Evolutionary conservation across 805 yeast genomes (phyloP).

Genomic region (Candida wancherniae): DNA sequence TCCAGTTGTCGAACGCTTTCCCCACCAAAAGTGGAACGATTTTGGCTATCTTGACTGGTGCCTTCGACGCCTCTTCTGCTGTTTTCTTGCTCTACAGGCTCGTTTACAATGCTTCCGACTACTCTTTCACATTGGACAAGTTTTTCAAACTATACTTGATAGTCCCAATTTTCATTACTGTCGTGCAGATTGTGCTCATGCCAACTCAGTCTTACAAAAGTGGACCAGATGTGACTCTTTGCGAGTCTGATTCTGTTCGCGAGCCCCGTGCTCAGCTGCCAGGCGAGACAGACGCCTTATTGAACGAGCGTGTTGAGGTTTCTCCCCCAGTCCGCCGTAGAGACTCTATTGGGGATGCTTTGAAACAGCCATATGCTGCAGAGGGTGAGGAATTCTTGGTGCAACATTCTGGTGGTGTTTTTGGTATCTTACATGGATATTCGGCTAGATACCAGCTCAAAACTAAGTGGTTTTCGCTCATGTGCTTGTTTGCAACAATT

Average conservation of each 20-base stretch:
- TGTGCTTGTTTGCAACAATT: slow-evolving; percentile 47
- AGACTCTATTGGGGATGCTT: slow-evolving; percentile 54
- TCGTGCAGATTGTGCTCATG: slow-evolving; percentile 45
- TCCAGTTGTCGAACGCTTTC: slow-evolving; percentile 54
- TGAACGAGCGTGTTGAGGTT: slow-evolving; percentile 10
- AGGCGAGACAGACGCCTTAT: slow-evolving; percentile 24
- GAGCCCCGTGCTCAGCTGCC: slow-evolving; percentile 1
- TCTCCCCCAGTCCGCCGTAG: slow-evolving; percentile 25
- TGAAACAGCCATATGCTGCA: slow-evolving; percentile 48
- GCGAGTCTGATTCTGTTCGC: slow-evolving; percentile 20
- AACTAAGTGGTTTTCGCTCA: slow-evolving; percentile 49
- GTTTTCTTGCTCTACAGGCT: slow-evolving; percentile 46
- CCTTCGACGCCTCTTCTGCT: slow-evolving; percentile 56
- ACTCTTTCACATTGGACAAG: slow-evolving; percentile 34
- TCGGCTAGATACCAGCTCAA: slow-evolving; percentile 45
- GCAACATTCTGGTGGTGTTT: slow-evolving; percentile 40
- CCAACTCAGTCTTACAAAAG: slow-evolving; percentile 47
- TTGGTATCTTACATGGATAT: slow-evolving; percentile 52
- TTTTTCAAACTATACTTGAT: slow-evolving; percentile 45
- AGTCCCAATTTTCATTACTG: slow-evolving; percentile 47
- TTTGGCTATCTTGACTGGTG: slow-evolving; percentile 52
- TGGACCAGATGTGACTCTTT: slow-evolving; percentile 21
- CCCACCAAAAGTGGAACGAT: slow-evolving; percentile 50
- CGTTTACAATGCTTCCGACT: slow-evolving; percentile 29
- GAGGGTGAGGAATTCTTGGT: slow-evolving; percentile 42